phyloP scores from a whole-genome alignment of 768 basidiomycete genomes.

The Astraeus odoratus region DNA sequence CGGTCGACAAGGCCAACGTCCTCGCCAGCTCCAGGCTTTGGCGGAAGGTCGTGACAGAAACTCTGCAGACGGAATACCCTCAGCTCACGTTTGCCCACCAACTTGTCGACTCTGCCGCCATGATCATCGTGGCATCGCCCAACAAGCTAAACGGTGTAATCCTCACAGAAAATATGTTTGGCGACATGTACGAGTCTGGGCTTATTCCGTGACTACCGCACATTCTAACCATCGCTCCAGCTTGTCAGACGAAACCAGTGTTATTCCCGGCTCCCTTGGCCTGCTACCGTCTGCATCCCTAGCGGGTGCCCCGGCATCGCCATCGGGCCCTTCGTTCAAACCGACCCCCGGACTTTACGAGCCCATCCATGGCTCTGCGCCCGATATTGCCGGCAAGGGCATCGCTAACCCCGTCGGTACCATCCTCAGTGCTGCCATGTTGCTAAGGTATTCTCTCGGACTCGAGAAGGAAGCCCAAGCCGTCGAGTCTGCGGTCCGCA shows the following conservation, averaged over 20 bases:
- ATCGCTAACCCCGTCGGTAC: conserved; percentile 95
- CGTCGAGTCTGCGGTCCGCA: conserved; percentile 87
- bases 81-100: conserved; percentile 84
- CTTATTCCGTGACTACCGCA: not conserved
- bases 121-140: conserved; percentile 89
- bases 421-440: conserved; percentile 89
- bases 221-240: conserved; percentile 33
- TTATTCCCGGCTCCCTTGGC: conserved; percentile 96
- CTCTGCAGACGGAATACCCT: conserved; percentile 79
- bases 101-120: conserved; percentile 92
- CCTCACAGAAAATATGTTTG: conserved; percentile 93
- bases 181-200: conserved; percentile 75
- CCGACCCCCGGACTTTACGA: conserved; percentile 89
- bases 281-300: conserved; percentile 95
- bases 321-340: conserved; percentile 51
- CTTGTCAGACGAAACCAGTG: conserved; percentile 92
- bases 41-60: conserved; percentile 88
- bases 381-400: conserved; percentile 90
- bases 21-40: conserved; percentile 91
- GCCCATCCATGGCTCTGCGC: conserved; percentile 93
- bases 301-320: conserved; percentile 72
- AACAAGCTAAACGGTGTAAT: conserved; percentile 92
- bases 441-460: conserved; percentile 91
- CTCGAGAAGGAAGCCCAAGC: conserved; percentile 77
- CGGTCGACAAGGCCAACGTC: conserved; percentile 98